A percentile compares a stretch with the other conserved stretches of the same genome.
These are phyloP conservation scores for Cardiospermum halicacabum DNA, from an alignment of 345 rosid species.

Conservation along the genomic window DNA sequence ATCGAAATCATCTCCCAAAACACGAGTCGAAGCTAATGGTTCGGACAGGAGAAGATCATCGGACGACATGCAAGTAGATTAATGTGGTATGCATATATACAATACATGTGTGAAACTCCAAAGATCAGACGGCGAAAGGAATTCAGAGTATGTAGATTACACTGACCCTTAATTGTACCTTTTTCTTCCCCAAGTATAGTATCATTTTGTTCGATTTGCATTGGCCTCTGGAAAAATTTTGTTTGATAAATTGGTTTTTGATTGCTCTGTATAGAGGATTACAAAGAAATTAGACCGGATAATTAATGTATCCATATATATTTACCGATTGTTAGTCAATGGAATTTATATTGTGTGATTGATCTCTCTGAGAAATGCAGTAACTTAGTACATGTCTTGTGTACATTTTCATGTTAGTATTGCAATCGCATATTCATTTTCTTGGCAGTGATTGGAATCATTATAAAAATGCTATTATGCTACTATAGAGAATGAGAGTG, in stretches of 20 bases:
- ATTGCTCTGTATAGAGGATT: neutral
- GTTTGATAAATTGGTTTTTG: neutral
- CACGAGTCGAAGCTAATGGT: slow-evolving; percentile 18
- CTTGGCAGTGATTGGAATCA: no score
- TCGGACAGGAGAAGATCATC: slow-evolving; percentile 10
- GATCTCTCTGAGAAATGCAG: neutral
- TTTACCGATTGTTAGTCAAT: slow-evolving; percentile 1
- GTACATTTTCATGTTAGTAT: no score
- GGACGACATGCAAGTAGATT: slow-evolving; percentile 18
- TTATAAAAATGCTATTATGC: no score
- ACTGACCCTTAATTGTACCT: neutral
- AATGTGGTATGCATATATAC: slow-evolving; percentile 1
- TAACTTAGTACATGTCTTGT: no score
- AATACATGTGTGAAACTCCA: neutral
- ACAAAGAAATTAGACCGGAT: neutral
- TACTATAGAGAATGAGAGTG: no score
- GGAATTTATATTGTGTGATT: neutral
- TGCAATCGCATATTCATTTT: no score
- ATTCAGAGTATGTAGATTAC: neutral
- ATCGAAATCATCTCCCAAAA: slow-evolving; percentile 7
- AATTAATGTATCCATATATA: neutral
- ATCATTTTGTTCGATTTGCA: neutral
- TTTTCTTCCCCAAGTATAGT: neutral
- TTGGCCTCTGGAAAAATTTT: neutral
- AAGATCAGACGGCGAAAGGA: neutral